Evolutionary conservation across 352 stramenopile species (phyloP), one percentile per base, ranked within the genome.

Genomic region (Globisporangium apiculatum): DNA sequence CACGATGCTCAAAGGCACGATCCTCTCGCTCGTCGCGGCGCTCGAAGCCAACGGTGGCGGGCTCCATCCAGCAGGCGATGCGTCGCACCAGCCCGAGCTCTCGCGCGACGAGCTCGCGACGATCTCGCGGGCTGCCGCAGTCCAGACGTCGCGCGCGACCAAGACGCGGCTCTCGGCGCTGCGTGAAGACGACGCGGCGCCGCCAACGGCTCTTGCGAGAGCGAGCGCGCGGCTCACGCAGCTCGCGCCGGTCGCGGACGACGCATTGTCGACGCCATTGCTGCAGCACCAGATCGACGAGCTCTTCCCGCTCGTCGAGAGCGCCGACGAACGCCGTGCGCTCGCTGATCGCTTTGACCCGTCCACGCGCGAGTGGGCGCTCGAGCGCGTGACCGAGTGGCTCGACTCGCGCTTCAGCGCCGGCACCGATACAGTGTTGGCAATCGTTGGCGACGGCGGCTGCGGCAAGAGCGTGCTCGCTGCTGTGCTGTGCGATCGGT

Each of bases 291-390:
- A 91, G 57, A 87, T 93, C 57, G 79, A 89, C 62, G 76, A 91
- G n/a, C 71, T 91, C 64, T 93, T 93, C 67, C 83, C 83, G 36
- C 65, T 88, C 10, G 69, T 93, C n/a, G 83, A 91, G 67, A 81
- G 62, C 41, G 73, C 71, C 7, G 66, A 65, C 1, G 80, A 89
- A 17, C 64, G 88, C 5, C 40, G 40, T 8, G 11, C 40, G 40
- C 40, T 14, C 40, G 40, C 40, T 12, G 59, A 74, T 10, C 55
- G 65, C 6, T 67, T 84, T 51, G 72, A 80, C 14, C 62, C 76
- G 7, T 71, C 73, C 5, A 76, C 80, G 15, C 80, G 85, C 18
- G 67, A 73, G 45, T 94, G 82, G 82, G 81, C 73, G 5, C 54
- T 92, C 7, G 73, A 73, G 10, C 80, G 74, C n/a, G 72, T 90